Evolutionary conservation across 2,329 filamentous ascomycete genomes (phyloP).

Genomic region (Gnomoniopsis sp.): DNA sequence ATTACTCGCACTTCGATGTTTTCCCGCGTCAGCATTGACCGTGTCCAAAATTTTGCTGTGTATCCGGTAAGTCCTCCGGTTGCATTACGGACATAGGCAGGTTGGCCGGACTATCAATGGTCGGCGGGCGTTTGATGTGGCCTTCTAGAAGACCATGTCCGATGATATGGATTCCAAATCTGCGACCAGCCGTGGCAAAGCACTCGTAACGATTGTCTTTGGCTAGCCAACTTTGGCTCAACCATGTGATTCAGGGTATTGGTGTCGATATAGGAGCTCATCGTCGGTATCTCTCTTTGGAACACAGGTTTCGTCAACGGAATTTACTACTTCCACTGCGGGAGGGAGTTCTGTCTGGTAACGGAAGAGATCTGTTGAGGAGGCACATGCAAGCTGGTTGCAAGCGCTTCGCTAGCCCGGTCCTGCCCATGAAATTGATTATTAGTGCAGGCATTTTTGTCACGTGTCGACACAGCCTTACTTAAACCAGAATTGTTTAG

Average conservation of each 20-base stretch:
- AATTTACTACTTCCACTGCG: too few relatives aligned
- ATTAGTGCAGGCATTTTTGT: too few relatives aligned
- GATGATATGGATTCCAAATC: slow-evolving; percentile 25
- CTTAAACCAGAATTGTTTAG: too few relatives aligned
- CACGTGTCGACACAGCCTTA: too few relatives aligned
- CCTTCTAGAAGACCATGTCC: slow-evolving; percentile 27
- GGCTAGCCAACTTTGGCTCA: slow-evolving; percentile 22
- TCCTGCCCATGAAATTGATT: too few relatives aligned
- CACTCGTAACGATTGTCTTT: slow-evolving; percentile 26
- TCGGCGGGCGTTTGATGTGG: slow-evolving; percentile 27
- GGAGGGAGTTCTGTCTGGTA: too few relatives aligned
- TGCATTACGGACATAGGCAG: slow-evolving; percentile 26
- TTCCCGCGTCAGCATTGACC: slow-evolving; percentile 27
- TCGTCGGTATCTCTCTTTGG: not conserved
- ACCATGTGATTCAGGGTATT: slow-evolving; percentile 20
- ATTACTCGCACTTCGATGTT: slow-evolving; percentile 20
- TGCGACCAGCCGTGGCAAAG: slow-evolving; percentile 25
- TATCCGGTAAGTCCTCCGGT: slow-evolving; percentile 22
- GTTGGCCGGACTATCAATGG: slow-evolving; percentile 24
- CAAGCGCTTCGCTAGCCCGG: too few relatives aligned
- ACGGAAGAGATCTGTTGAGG: too few relatives aligned
- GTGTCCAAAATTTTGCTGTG: slow-evolving; percentile 29
- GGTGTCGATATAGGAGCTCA: slow-evolving; percentile 2
- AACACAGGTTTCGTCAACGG: too few relatives aligned
- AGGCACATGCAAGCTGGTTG: too few relatives aligned